These are phyloP conservation scores for Macrolepiota albuminosa DNA, from an alignment of 768 basidiomycete species.

Conservation along the genomic window DNA sequence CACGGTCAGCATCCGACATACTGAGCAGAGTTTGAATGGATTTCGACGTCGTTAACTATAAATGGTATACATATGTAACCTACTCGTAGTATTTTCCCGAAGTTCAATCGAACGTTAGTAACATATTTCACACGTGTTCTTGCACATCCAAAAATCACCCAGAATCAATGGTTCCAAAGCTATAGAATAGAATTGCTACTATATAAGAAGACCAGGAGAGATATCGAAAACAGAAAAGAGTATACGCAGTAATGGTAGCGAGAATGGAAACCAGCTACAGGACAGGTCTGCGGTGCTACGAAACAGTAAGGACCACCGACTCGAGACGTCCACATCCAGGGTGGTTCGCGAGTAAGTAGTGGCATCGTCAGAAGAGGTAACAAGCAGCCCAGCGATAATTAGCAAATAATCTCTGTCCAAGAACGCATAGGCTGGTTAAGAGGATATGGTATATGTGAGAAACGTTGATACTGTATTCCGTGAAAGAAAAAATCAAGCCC, in stretches of 20 bases:
- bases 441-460: slow-evolving; percentile 19
- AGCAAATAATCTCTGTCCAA: slow-evolving; percentile 16
- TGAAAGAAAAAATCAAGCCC: slow-evolving; percentile 57
- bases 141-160: neutral
- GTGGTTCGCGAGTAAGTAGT: slow-evolving; percentile 54
- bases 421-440: slow-evolving; percentile 11
- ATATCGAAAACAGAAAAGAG: slow-evolving; percentile 28
- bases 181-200: slow-evolving; percentile 33
- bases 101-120: neutral
- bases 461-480: slow-evolving; percentile 13
- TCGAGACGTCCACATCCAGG: slow-evolving; percentile 44
- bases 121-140: slow-evolving; percentile 1
- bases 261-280: slow-evolving; percentile 21
- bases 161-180: slow-evolving; percentile 8
- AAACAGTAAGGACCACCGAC: slow-evolving; percentile 61
- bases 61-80: neutral
- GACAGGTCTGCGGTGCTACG: slow-evolving; percentile 29
- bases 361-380: slow-evolving; percentile 42
- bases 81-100: neutral
- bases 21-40: neutral
- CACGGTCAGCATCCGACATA: slow-evolving; percentile 74
- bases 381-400: slow-evolving; percentile 26
- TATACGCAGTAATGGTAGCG: slow-evolving; percentile 25
- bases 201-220: slow-evolving; percentile 41
- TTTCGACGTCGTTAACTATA: neutral